phyloP scores from a whole-genome alignment of 2,329 filamentous ascomycete species.

The Cladosporium cucumerinum region DNA sequence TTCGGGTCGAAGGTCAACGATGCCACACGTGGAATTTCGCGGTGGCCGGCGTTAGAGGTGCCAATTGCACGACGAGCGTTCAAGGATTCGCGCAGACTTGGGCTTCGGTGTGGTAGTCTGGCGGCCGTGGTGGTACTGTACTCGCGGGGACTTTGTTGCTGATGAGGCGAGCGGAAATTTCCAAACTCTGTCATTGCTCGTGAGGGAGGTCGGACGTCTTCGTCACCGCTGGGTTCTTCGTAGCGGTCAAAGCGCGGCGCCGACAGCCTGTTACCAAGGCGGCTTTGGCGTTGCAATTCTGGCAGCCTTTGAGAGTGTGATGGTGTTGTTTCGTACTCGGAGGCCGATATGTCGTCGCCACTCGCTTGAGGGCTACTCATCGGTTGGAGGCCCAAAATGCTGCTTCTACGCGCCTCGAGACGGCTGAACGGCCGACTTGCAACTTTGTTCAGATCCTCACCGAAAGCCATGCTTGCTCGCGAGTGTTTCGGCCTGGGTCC shows the following conservation, averaged over 20 bases:
- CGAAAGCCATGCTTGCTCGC: constrained; percentile 12
- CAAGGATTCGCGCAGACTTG: constrained; percentile 24
- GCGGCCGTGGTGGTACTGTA: neutral
- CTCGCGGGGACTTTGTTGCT: constrained; percentile 14
- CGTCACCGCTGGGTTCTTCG: constrained; percentile 33
- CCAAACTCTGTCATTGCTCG: constrained; percentile 48
- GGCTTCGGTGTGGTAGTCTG: constrained; percentile 5
- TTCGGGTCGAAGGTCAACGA: constrained; percentile 21
- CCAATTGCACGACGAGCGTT: constrained; percentile 22
- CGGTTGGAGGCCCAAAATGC: constrained; percentile 30
- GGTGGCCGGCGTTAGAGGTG: constrained; percentile 17
- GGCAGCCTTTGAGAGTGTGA: constrained; percentile 25
- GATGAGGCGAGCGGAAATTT: constrained; percentile 9
- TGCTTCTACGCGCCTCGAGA: constrained; percentile 45
- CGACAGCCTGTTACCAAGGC: constrained; percentile 39
- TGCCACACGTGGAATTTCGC: constrained; percentile 19
- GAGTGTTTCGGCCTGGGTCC: neutral
- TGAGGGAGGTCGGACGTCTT: constrained; percentile 46
- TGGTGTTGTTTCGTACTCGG: constrained; percentile 29
- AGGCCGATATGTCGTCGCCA: constrained; percentile 26
- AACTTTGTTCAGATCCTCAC: constrained; percentile 7
- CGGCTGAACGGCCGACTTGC: constrained; percentile 36
- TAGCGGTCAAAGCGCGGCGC: constrained; percentile 32
- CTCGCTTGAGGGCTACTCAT: constrained; percentile 33
- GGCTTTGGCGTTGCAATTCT: neutral